Base-by-base conservation (phyloP, 345 rosid genomes). In the Aquilaria malaccensis region DNA sequence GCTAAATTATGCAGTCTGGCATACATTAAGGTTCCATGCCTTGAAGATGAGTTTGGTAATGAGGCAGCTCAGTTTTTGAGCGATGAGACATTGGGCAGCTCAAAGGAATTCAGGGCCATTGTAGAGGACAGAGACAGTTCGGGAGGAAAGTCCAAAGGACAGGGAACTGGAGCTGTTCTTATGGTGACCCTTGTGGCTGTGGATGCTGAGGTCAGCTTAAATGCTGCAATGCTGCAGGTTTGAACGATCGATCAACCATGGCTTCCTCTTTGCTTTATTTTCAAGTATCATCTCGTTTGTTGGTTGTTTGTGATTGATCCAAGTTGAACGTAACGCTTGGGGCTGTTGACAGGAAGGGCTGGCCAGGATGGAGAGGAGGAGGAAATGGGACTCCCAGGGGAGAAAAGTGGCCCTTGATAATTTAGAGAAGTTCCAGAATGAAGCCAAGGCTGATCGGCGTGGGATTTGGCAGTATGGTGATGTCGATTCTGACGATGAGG, bases 381-480 rank as follows among this genome's bases (percentile, higher is more conserved):
- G 61, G 83, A 86, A 56, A 70, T 88, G 91, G 91, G 96, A 87
- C 63, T 63, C 84, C 12, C 88, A 73, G 77, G 88, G 85, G n/a
- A 85, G 83, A 65, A 77, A 80, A 66, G 72, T 73, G 1, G 80
- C 84, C 62, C 85, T 95, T 9, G 88, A 87, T 53, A 81, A 73
- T 45, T 73, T 95, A 71, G 98, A 95, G 72, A 79, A 73, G 66
- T 81, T 74, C 71, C 99, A 91, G 83, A 85, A 83, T 1, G 85
- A 86, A 70, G 99, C 99, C 41, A 80, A 87, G 48, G 72, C 80
- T 10, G 76, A 59, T 14, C 80, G 99, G 78, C 69, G 74, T 0
- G 89, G 95, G 56, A 89, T 95, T 53, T 95, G 99, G 99, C 80
- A 80, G 68, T 89, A 95, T 5, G 99, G 99, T 48, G 99, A 95